Evolutionary conservation across 2,329 filamentous ascomycete genomes (phyloP), one percentile per base, ranked within the genome.

Genomic region (Beauveria asiatica): DNA sequence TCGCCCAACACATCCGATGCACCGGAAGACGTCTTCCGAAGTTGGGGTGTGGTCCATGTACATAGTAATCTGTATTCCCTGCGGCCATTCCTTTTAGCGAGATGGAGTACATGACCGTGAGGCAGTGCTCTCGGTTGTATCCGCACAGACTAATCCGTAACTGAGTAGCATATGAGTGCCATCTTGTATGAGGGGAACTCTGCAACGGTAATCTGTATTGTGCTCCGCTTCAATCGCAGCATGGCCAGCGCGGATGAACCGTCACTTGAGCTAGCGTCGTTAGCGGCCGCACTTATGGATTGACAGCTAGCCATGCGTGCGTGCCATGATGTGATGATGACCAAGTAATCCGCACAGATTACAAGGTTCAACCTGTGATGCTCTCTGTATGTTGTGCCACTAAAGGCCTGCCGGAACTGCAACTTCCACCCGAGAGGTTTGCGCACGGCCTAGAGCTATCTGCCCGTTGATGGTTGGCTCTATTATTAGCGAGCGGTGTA

Each of bases 21-120:
- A 49, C 16, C 54, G 45, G 54, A 49, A 57, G 54, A 19, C 44
- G 30, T 27, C 44, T 57, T 41, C 54, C 44, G 54, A 56, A 46
- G 53, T 16, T 25, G 10, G 21, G 27, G 30, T 49, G 51, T 54
- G 54, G 44, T 41, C 54, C 30, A 25, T 30, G 45, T 48, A 41
- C 3, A 5, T 23, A 3, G 23, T 23, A 23, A 23, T 23, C 23
- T 23, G 44, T 21, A 25, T 57, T 41, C 33, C n/a, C 54, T 42
- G 44, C 44, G 10, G 54, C 54, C 54, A 48, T 46, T 48, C 42
- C 44, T 57, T 19, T n/a, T 39, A 25, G 52, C 39, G 25, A 55
- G 30, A 45, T 13, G 54, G 54, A 23, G 44, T 57, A 57, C 54
- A 49, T 57, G 13, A 41, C 19, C 25, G 30, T 23, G 54, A 57